Base-by-base conservation (phyloP, 2,329 filamentous ascomycete species). In the Cordyceps pruinosa region DNA sequence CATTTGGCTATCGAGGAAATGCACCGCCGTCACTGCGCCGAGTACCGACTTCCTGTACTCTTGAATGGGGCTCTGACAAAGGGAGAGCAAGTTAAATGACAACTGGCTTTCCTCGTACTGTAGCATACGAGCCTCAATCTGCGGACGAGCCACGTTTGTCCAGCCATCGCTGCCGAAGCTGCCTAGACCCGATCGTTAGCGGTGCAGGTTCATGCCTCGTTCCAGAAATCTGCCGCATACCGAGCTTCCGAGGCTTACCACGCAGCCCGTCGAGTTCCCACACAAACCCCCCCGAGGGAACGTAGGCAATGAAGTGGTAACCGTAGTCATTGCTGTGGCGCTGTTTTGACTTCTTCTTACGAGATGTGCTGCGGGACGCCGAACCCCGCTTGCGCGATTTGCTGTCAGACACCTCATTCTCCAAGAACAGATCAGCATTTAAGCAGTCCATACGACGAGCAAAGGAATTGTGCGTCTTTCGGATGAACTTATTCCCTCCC, bases 211-310 rank as follows among this genome's bases (percentile, higher is more conserved):
- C 4, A 6, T 12, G 19, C 21, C 4, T 2, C n/a, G 9, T 37
- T 28, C 21, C 10, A 41, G 37, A 41, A 41, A 41, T 37, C 15
- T 6, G 10, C 34, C 8, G 47, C 63, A 56, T 62, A 71, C 72
- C 71, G 28, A 74, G 59, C 34, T 65, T 67, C 35, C 61, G 79
- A 3, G 90, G 93, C 61, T 85, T 83, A 42, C 76, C 76, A 68
- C 92, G 85, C 23, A 97, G 75, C 5, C 93, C 93, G 70, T 97
- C 93, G 5, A 97, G 83, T 68, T 92, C 89, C 90, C 90, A 97
- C 15, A 96, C 81, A 57, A 83, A 76, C 2, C 83, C 85, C n/a
- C 81, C 77, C 15, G 85, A 81, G 2, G 90, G 89, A 30, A 97
- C 85, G 66, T 93, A 96, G 7, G 91, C 92, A 61, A 96, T 87